Evolutionary conservation across 2,329 filamentous ascomycete genomes (phyloP).

Genomic region (Coniella vitis): DNA sequence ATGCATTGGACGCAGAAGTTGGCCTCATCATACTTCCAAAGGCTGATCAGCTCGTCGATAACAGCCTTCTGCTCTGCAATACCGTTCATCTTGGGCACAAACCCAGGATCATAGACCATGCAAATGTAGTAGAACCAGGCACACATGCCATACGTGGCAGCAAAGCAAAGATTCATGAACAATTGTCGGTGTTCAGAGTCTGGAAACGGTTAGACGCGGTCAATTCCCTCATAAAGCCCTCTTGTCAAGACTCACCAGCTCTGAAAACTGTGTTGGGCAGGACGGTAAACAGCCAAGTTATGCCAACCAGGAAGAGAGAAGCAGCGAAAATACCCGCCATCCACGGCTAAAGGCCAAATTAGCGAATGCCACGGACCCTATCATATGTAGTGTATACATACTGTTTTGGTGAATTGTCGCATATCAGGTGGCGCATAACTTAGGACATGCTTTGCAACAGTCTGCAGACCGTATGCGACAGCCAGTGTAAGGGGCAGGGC

Average conservation of each 20-base stretch:
- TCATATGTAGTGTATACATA: conserved; percentile 34
- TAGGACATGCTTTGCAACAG: conserved; percentile 68
- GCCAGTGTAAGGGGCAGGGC: conserved; percentile 66
- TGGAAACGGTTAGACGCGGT: conserved; percentile 25
- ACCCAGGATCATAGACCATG: conserved; percentile 87
- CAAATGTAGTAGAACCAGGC: conserved; percentile 80
- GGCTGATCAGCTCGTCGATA: conserved; percentile 77
- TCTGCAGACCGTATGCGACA: conserved; percentile 66
- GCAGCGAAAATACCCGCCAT: conserved; percentile 88
- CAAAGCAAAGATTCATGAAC: conserved; percentile 75
- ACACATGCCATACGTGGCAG: conserved; percentile 55
- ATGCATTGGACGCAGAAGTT: conserved; percentile 95
- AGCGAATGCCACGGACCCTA: conserved; percentile 17
- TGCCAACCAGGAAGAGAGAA: conserved; percentile 72
- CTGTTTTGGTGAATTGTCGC: conserved; percentile 83
- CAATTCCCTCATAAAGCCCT: background rate
- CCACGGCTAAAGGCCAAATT: conserved; percentile 59
- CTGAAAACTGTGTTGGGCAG: conserved; percentile 43
- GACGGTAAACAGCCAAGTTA: conserved; percentile 69
- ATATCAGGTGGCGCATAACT: conserved; percentile 82
- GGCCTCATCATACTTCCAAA: conserved; percentile 87
- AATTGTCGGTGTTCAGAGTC: conserved; percentile 59
- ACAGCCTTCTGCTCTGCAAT: conserved; percentile 83
- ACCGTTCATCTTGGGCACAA: conserved; percentile 82
- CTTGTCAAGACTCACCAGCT: conserved; percentile 43